Base-by-base conservation (phyloP, 1,139 yeast genomes). In the Blastobotrys arbuscula region DNA sequence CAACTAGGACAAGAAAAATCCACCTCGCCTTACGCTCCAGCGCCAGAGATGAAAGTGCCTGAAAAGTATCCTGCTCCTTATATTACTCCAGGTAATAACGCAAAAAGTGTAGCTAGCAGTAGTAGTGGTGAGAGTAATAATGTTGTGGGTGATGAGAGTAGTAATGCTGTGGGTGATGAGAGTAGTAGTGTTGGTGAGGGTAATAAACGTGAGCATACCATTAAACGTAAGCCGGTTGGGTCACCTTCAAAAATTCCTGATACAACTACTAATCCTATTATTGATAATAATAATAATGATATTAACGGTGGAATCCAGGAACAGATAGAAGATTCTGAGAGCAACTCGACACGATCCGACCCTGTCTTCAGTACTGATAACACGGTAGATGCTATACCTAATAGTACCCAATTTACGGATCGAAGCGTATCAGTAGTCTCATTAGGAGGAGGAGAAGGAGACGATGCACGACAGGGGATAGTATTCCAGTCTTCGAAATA, bases 1-100 rank as follows among this genome's bases (percentile, higher is more conserved):
- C 45, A 47, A 40, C 40, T 59, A 20, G 31, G 13, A 28, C 4
- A 33, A 16, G 49, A 47, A 45, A 42, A 44, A 43, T 45, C 36
- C 34, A 39, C 43, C 6, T 49, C 52, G 24, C 60, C 61, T 2
- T 58, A 59, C 48, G 54, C 49, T 1, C 59, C 59, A 1, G 52
- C 55, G 9, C 59, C 62, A 2, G 61, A 59, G 28, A 59, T 59
- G 63, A 53, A 51, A 43, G 44, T 59, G 24, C 62, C 62, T 2
- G 30, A 42, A 23, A 48, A 42, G 46, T 53, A 50, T 34, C 50
- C 57, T 2, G 21, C 20, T 16, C 35, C 23, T 5, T 10, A n/a
- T n/a, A n/a, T n/a, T n/a, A n/a, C 40, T 18, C 38, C 7, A 34
- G n/a, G n/a, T n/a, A n/a, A n/a, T n/a, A n/a, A n/a, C n/a, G n/a